These are phyloP conservation scores for Sporothrix euskadiensis DNA, from an alignment of 2,329 filamentous ascomycete species.

Conservation along the genomic window DNA sequence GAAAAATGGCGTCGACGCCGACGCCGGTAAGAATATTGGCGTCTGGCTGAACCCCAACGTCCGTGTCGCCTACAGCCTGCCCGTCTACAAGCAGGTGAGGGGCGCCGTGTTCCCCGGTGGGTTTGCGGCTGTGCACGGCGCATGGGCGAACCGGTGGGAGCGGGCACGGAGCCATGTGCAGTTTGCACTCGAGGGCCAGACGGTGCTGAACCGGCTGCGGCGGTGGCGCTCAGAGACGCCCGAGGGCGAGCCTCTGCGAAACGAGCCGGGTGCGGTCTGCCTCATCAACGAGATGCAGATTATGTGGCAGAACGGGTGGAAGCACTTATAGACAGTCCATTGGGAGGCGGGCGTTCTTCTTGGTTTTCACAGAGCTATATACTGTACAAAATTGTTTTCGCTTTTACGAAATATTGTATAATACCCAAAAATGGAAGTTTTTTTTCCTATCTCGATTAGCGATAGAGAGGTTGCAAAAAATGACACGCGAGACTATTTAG, in stretches of 20 bases:
- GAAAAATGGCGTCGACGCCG: not conserved
- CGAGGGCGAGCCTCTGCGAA: slow-evolving; percentile 37
- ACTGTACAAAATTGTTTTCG: not conserved
- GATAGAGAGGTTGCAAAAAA: not conserved
- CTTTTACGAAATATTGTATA: not conserved
- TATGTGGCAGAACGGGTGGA: slow-evolving; percentile 59
- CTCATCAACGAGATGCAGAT: slow-evolving; percentile 63
- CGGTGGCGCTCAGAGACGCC: slow-evolving; percentile 45
- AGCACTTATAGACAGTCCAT: slow-evolving; percentile 47
- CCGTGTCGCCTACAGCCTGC: slow-evolving; percentile 62
- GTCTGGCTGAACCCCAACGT: slow-evolving; percentile 71
- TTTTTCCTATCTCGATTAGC: not conserved
- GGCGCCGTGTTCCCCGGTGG: slow-evolving; percentile 49
- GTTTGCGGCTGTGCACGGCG: slow-evolving; percentile 51
- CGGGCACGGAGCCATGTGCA: slow-evolving; percentile 49
- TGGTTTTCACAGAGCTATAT: not conserved
- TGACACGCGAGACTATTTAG: too few relatives aligned
- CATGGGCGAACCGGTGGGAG: slow-evolving; percentile 59
- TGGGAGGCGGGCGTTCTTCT: not conserved
- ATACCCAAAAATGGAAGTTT: slow-evolving; percentile 5
- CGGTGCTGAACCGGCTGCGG: slow-evolving; percentile 45
- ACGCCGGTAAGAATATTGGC: slow-evolving; percentile 43
- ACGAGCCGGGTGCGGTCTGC: slow-evolving; percentile 51
- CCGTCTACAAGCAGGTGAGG: slow-evolving; percentile 55
- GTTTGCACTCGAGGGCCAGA: slow-evolving; percentile 41